Evolutionary conservation across 2,329 filamentous ascomycete species (phyloP), one percentile per base, ranked within the genome.

Genomic region (Monilinia fructigena): DNA sequence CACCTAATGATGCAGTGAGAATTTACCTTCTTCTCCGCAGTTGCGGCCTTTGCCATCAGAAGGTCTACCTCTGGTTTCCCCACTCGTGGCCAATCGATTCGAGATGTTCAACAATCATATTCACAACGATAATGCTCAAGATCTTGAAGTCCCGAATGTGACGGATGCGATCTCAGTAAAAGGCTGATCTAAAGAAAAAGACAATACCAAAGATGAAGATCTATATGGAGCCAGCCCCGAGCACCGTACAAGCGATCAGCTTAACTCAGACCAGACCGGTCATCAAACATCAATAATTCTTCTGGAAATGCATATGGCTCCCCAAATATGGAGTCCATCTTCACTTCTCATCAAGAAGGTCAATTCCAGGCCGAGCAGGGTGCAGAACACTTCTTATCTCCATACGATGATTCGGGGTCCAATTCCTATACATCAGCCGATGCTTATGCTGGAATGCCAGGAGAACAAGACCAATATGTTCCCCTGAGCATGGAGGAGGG

Each of bases 1-100:
- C 16, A 3, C n/a, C 26, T 1, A 20, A 47, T n/a, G n/a, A 48
- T 16, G 1, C 12, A 40, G n/a, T 26, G 53, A 45, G 69, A 73
- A 64, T 45, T 68, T 67, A 2, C 70, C 73, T 28, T 59, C 55
- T 53, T 73, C 70, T 12, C 72, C 74, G 20, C 69, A 70, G 16
- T 61, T 72, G 45, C 60, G 70, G 26, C 71, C 73, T 31, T 64
- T 73, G 38, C 63, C 71, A n/a, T 74, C 73, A 1, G 73, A 75
- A 53, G 61, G 48, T n/a, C 66, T 75, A 18, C 70, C 74, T 54
- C 67, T 72, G 18, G 71, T 74, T 11, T 74, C 73, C n/a, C 72
- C 73, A 38, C 67, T 73, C 1, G 50, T 73, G 5, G 66, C 72
- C 23, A 64, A 12, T 8, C 68, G 53, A 50, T 55, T 63, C 50